Base-by-base conservation (phyloP, 176 grass and related monocot species). In the Tillandsia fasciculata region DNA sequence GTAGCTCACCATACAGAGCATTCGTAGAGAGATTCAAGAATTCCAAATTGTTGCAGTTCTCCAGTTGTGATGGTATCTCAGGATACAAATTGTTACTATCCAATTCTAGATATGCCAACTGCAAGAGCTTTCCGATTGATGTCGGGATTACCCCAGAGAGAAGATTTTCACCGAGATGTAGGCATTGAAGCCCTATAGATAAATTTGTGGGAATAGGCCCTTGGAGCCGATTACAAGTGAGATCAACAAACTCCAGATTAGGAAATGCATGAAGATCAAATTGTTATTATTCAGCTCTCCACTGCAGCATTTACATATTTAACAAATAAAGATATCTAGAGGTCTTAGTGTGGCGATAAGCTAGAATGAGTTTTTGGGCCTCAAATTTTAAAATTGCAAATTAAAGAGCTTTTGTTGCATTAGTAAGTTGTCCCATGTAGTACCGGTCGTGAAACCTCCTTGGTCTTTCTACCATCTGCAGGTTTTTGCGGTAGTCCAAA, bases 11-110 rank as follows among this genome's bases (percentile, higher is more conserved):
- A 0, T 81, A 2, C 2, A 92, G 12, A 2, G 12, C 3, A 83
- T 96, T 96, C 17, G 51, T 72, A 68, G 83, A 88, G 13, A 96
- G 70, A 64, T 89, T 92, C 79, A 96, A 50, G 1, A 92, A 10
- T 0, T 70, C 10, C 58, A 96, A 67, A 8, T 29, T 72, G 7
- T 3, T 28, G 70, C 88, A 89, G 3, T 48, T 57, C 2, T 75
- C 42, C 13, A 96, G 72, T 13, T 76, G 5, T 0, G 17, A 11
- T 11, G 85, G 76, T 58, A 96, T 87, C 50, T 8, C 5, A n/a
- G 76, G 78, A 2, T 0, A 4, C 64, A 96, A 74, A 0, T 67
- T 9, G 49, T 96, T 96, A 1, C 0, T 3, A 71, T 91, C 64
- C 78, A 96, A 68, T 75, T 96, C 88, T 48, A 96, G 70, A 80